A percentile compares a stretch with the other conserved stretches of the same genome.
phyloP scores from a whole-genome alignment of 83 land plant genomes.

The Picea abies region DNA sequence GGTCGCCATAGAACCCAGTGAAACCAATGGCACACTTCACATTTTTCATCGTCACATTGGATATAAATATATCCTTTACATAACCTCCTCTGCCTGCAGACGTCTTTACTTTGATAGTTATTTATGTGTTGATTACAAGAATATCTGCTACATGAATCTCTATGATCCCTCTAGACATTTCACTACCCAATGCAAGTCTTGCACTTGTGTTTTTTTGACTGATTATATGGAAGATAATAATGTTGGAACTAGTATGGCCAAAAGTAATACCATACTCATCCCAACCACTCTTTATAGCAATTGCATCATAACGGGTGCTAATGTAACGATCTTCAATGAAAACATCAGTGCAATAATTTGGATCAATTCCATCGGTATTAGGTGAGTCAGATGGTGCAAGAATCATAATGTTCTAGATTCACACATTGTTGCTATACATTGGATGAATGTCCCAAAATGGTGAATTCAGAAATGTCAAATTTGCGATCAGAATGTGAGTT shows the following conservation, averaged over 20 bases:
- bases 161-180: slow-evolving; percentile 84
- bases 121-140: slow-evolving; percentile 37
- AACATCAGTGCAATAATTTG: slow-evolving; percentile 64
- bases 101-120: slow-evolving; percentile 76
- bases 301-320: slow-evolving; percentile 70
- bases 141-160: slow-evolving; percentile 56
- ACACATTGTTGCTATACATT: slow-evolving; percentile 68
- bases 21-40: slow-evolving; percentile 61
- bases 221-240: slow-evolving; percentile 39
- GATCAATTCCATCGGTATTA: slow-evolving; percentile 49
- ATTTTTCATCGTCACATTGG: slow-evolving; percentile 49
- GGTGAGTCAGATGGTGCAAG: slow-evolving; percentile 39
- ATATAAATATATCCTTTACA: slow-evolving; percentile 51
- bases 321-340: slow-evolving; percentile 83
- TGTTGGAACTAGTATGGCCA: slow-evolving; percentile 62
- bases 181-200: slow-evolving; percentile 78
- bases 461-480: slow-evolving; percentile 70
- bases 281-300: slow-evolving; percentile 89
- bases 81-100: slow-evolving; percentile 83
- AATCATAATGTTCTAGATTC: slow-evolving; percentile 30
- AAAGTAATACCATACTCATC: slow-evolving; percentile 79
- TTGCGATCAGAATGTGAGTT: slow-evolving; percentile 60
- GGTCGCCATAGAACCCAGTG: slow-evolving; percentile 58
- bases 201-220: slow-evolving; percentile 36
- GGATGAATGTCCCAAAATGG: slow-evolving; percentile 95